Conservation (phyloP, 2,329 filamentous ascomycete species). For the Colletotrichum sp. region DNA sequence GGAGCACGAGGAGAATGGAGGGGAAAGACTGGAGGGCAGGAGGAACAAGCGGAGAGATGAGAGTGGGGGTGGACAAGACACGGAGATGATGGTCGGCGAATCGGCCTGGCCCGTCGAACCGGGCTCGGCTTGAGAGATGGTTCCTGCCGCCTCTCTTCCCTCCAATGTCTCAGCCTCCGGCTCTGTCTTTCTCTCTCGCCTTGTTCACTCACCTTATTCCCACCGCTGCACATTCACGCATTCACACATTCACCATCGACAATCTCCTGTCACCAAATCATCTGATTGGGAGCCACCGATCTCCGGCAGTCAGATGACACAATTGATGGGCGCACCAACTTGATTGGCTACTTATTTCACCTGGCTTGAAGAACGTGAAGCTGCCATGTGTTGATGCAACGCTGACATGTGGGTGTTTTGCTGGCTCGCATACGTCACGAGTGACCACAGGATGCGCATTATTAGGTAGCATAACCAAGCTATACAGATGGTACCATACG, state of each 20-base stretch:
- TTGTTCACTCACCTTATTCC: neutral
- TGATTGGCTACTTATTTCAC: neutral
- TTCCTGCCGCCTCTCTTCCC: neutral
- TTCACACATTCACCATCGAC: neutral
- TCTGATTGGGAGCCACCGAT: neutral
- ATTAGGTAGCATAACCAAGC: neutral
- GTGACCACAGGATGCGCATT: neutral
- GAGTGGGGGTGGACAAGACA: neutral
- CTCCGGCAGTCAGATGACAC: neutral
- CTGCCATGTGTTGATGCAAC: neutral
- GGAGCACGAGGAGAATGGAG: neutral
- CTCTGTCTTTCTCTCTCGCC: neutral
- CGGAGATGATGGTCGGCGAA: neutral
- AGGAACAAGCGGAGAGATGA: neutral
- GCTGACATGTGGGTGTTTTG: neutral
- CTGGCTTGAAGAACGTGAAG: neutral
- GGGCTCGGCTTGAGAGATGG: neutral
- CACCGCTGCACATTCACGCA: neutral
- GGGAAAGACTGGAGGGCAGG: neutral
- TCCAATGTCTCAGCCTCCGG: neutral
- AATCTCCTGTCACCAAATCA: neutral
- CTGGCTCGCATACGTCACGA: neutral
- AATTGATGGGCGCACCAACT: neutral
- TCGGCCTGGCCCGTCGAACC: neutral
- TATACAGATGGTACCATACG: neutral